phyloP scores from a whole-genome alignment of 2,329 filamentous ascomycete species.

The Helminthosporium solani region DNA sequence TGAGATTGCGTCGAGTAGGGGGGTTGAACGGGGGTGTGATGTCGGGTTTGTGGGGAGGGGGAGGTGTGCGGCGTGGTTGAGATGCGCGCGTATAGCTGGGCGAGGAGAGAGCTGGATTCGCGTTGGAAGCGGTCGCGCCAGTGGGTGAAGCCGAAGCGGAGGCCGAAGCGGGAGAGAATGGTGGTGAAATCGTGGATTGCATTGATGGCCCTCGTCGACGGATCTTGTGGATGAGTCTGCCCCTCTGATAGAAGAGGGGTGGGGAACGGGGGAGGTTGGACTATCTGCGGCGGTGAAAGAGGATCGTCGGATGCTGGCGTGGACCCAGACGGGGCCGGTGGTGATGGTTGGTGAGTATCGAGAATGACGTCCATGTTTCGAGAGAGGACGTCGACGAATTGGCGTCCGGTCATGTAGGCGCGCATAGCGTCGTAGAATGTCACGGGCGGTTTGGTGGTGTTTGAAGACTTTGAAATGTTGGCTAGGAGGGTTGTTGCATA shows the following conservation, averaged over 20 bases:
- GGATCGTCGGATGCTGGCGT: slow-evolving; percentile 37
- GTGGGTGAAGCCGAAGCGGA: slow-evolving; percentile 52
- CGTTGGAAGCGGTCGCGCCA: slow-evolving; percentile 52
- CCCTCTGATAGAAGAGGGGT: slow-evolving; percentile 26
- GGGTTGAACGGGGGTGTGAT: slow-evolving; percentile 1
- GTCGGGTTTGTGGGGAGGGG: slow-evolving; percentile 17
- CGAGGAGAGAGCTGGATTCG: slow-evolving; percentile 45
- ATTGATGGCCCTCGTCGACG: slow-evolving; percentile 44
- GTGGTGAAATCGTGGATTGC: slow-evolving; percentile 52
- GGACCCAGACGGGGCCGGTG: slow-evolving; percentile 37
- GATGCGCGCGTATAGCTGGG: slow-evolving; percentile 44
- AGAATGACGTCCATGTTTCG: slow-evolving; percentile 53
- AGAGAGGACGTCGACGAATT: slow-evolving; percentile 58
- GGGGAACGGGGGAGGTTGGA: slow-evolving; percentile 37
- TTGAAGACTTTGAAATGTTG: slow-evolving; percentile 56
- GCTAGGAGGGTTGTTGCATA: slow-evolving; percentile 75
- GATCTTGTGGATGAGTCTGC: slow-evolving; percentile 30
- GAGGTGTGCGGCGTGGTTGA: slow-evolving; percentile 28
- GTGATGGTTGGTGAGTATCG: slow-evolving; percentile 44
- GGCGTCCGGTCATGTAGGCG: slow-evolving; percentile 67
- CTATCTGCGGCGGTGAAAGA: slow-evolving; percentile 32
- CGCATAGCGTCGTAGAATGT: slow-evolving; percentile 87
- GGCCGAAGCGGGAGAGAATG: slow-evolving; percentile 48
- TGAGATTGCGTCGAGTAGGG: slow-evolving; percentile 23
- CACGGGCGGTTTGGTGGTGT: slow-evolving; percentile 64